Base-by-base conservation (phyloP, 768 basidiomycete species). In the Coprinopsis cinerea region DNA sequence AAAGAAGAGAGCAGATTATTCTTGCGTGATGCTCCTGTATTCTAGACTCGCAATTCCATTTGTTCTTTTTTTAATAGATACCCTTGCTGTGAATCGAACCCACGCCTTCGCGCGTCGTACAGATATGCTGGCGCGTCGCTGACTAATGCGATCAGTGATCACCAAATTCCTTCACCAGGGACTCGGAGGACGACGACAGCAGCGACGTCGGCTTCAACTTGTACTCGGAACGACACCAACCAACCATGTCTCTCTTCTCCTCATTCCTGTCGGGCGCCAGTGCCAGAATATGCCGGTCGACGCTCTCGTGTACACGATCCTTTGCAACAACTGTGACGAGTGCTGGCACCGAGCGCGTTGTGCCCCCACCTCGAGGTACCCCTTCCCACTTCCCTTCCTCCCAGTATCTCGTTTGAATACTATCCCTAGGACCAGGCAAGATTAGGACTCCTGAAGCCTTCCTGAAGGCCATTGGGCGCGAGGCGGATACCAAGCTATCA, bases 1-100 rank as follows among this genome's bases (percentile, higher is more conserved):
- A 86, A 82, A 57, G 90, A 96, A 60, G 95, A 96, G 64, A 68
- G 68, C 4, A 75, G 71, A 57, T 59, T 99, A 52, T 97, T 97
- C 63, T 67, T 99, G 55, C 76, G 78, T 49, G 87, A 94, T 64
- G 92, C 94, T 22, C 93, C 94, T 2, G 87, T 92, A 27, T 95
- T 97, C 63, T 65, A 52, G 59, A 20, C 20, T 17, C 18, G 30
- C 17, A 15, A 44, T 22, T 39, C n/a, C n/a, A n/a, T n/a, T n/a
- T n/a, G n/a, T n/a, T n/a, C n/a, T n/a, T n/a, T n/a, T n/a, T n/a
- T n/a, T n/a, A n/a, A n/a, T n/a, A n/a, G n/a, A n/a, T n/a, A n/a
- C n/a, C n/a, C n/a, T n/a, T n/a, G n/a, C n/a, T n/a, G n/a, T n/a
- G n/a, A n/a, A n/a, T n/a, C n/a, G n/a, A n/a, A n/a, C n/a, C n/a